These are phyloP conservation scores for Endocarpon pusillum DNA, from an alignment of 495 filamentous ascomycete species.

Conservation along the genomic window DNA sequence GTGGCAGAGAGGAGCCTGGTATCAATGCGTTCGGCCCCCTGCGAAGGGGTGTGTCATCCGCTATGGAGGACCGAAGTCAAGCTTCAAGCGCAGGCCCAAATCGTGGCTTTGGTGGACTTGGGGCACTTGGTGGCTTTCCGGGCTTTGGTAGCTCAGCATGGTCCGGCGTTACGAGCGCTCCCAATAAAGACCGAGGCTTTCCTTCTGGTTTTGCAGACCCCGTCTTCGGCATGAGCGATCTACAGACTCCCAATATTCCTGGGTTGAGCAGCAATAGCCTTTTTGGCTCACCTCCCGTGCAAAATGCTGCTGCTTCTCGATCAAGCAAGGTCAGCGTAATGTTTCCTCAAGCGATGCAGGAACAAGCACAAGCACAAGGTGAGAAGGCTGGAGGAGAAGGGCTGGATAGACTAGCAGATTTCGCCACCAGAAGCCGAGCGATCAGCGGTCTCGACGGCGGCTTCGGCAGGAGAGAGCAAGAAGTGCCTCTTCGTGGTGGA, in stretches of 20 bases:
- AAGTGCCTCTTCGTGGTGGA: too few relatives aligned
- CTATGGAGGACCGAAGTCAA: slow-evolving; percentile 71
- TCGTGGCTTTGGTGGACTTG: slow-evolving; percentile 42
- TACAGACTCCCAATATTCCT: slow-evolving; percentile 57
- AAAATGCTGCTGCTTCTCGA: slow-evolving; percentile 37
- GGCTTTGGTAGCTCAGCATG: slow-evolving; percentile 39
- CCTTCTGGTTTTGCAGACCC: slow-evolving; percentile 55
- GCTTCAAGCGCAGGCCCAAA: slow-evolving; percentile 64
- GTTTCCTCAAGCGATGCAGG: slow-evolving; percentile 75
- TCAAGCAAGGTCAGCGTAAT: slow-evolving; percentile 74
- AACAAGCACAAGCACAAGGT: slow-evolving; percentile 59
- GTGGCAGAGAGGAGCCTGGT: slow-evolving; percentile 32
- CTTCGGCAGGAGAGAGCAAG: too few relatives aligned
- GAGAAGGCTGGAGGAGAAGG: slow-evolving; percentile 36
- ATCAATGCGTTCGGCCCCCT: slow-evolving; percentile 30
- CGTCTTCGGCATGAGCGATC: slow-evolving; percentile 55
- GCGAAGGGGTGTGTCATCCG: slow-evolving; percentile 26
- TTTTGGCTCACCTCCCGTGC: slow-evolving; percentile 32
- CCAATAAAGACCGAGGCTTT: slow-evolving; percentile 53
- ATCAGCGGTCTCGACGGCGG: too few relatives aligned
- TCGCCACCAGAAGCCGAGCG: too few relatives aligned
- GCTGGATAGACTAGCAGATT: slow-evolving; percentile 11
- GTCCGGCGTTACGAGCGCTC: slow-evolving; percentile 50
- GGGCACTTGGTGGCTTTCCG: slow-evolving; percentile 34
- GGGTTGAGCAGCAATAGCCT: slow-evolving; percentile 39